Evolutionary conservation across 23 red algal species (phyloP), one percentile per base, ranked within the genome.

Genomic region (Gracilaria gracilis): DNA sequence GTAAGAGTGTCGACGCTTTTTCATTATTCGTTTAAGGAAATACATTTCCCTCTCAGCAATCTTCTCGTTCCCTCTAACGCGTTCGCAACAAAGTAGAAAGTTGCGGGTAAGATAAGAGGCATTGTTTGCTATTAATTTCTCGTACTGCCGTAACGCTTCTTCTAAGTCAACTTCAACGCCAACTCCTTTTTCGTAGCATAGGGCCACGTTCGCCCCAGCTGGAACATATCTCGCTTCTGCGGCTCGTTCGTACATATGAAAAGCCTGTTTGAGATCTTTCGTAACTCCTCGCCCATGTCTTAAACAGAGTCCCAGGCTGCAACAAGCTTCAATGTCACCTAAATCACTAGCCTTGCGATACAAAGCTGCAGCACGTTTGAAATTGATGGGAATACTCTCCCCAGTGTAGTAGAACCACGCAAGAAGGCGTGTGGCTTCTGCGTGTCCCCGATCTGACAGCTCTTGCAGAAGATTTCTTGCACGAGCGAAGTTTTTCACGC

Each of bases 401-500:
- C 47, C 75, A 47, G 48, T 75, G 72, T 90, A 90, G 62, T 77
- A 90, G 23, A 77, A 44, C 58, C 36, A 25, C 8, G 74, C 87
- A 14, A 90, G 53, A 54, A 77, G 76, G 17, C 87, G 67, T 35
- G 87, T 81, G 57, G 87, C 87, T 34, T 47, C 58, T 24, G 74
- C 73, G 29, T 90, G 53, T 21, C 49, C 87, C 17, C 42, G 47
- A 53, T 90, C 87, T 28, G 74, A 90, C 28, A 90, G 58, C 61
- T 80, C 87, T 34, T 66, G 58, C 54, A 90, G 57, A 29, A 81
- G 27, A n/a, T 81, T 90, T 29, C 87, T 64, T n/a, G 87, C 87
- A 38, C 77, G 34, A 0, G 54, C 75, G 67, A 72, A 39, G 40
- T 90, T 81, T 40, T 46, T 66, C 23, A 81, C 21, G 40, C 87